A percentile compares a stretch with the other conserved stretches of the same genome.
Evolutionary conservation across 2,329 filamentous ascomycete species (phyloP).

Genomic region (Chaetomium sp.): DNA sequence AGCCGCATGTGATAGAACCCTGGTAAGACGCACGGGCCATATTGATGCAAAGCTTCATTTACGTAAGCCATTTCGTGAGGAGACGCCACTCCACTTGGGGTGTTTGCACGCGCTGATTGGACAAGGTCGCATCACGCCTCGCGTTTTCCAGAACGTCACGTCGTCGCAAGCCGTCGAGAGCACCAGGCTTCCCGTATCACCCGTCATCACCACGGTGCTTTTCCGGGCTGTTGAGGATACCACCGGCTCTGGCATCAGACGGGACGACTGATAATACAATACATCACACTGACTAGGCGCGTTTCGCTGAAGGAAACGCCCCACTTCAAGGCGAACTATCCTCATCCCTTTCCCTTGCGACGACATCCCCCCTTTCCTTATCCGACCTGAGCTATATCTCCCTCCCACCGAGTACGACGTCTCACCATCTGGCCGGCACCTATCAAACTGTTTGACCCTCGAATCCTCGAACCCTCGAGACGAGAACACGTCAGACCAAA

Average conservation of each 20-base stretch:
- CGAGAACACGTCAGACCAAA: too few relatives aligned
- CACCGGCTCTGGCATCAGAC: slow-evolving; percentile 9
- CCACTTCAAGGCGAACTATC: too few relatives aligned
- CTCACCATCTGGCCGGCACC: not conserved
- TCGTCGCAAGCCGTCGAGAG: slow-evolving; percentile 17
- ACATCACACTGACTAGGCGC: slow-evolving; percentile 14
- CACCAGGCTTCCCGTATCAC: slow-evolving; percentile 14
- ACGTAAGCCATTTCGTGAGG: slow-evolving; percentile 16
- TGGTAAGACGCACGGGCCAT: slow-evolving; percentile 7
- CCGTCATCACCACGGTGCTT: slow-evolving; percentile 15
- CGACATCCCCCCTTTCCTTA: slow-evolving; percentile 1
- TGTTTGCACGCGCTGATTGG: slow-evolving; percentile 15
- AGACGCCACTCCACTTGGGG: slow-evolving; percentile 5
- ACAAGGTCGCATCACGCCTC: slow-evolving; percentile 16
- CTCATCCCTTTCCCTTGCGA: too few relatives aligned
- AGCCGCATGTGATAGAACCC: slow-evolving; percentile 1
- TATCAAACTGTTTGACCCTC: not conserved
- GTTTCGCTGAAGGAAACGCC: slow-evolving; percentile 12
- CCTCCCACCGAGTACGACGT: not conserved
- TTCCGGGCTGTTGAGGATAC: slow-evolving; percentile 11
- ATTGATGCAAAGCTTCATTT: slow-evolving; percentile 11
- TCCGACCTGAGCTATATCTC: too few relatives aligned
- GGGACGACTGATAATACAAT: slow-evolving; percentile 1
- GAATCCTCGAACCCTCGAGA: too few relatives aligned
- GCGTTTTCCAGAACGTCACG: slow-evolving; percentile 26